phyloP scores from a whole-genome alignment of 768 basidiomycete genomes.

The Tricholoma saponaceum region DNA sequence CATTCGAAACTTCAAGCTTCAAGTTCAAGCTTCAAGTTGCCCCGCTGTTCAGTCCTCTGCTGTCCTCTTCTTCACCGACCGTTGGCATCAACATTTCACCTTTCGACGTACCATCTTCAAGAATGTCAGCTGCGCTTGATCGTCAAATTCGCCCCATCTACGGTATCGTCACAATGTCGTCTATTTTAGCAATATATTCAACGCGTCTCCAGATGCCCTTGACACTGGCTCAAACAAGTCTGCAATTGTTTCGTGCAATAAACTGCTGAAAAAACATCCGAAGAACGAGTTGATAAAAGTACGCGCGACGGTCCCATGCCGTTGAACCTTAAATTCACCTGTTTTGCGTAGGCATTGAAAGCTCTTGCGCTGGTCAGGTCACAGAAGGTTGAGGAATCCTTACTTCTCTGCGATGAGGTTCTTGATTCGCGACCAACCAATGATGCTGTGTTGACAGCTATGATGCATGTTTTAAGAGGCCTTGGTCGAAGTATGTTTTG shows the following conservation, averaged over 20 bases:
- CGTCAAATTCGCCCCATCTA: constrained; percentile 86
- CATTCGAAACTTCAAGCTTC: neutral
- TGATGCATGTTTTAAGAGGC: constrained; percentile 80
- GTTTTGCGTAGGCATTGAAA: constrained; percentile 61
- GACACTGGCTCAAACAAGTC: constrained; percentile 86
- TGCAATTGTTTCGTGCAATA: constrained; percentile 81
- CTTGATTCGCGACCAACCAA: constrained; percentile 68
- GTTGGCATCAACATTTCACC: neutral
- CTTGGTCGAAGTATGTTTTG: constrained; percentile 58
- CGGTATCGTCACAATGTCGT: constrained; percentile 42
- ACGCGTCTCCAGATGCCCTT: constrained; percentile 58
- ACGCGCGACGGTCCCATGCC: constrained; percentile 7
- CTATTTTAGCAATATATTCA: constrained; percentile 1
- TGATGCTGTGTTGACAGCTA: constrained; percentile 69
- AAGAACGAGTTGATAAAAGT: constrained; percentile 72
- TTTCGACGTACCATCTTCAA: neutral
- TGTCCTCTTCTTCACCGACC: neutral
- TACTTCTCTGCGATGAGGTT: constrained; percentile 76
- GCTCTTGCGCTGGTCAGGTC: constrained; percentile 79
- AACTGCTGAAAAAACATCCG: constrained; percentile 82
- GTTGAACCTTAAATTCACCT: constrained; percentile 2
- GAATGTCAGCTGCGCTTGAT: constrained; percentile 63
- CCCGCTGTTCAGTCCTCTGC: no score
- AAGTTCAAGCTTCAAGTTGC: no score
- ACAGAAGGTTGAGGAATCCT: constrained; percentile 83